These are phyloP conservation scores for Theileria parva DNA, from an alignment of 169 alveolate genomes.

Conservation along the genomic window DNA sequence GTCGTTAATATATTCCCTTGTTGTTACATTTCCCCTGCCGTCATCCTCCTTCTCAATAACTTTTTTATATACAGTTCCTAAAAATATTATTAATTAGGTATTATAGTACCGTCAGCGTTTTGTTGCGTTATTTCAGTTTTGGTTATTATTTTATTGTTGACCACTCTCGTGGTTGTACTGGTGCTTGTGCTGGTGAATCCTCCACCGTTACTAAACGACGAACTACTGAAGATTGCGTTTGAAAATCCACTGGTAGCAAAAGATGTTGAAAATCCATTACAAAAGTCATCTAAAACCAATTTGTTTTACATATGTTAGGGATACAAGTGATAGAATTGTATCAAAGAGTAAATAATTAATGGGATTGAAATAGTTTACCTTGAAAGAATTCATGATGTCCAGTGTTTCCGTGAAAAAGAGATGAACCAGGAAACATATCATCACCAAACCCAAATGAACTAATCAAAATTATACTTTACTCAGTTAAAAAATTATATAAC, in stretches of 20 bases:
- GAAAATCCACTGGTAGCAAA: constrained; percentile 4
- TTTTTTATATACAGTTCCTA: constrained; percentile 51
- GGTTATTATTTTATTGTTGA: constrained; percentile 53
- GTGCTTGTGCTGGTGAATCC: constrained; percentile 61
- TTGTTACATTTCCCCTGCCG: constrained; percentile 59
- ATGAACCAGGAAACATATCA: neutral
- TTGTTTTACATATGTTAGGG: too few species aligned
- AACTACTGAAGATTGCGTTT: constrained; percentile 15
- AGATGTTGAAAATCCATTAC: constrained; percentile 28
- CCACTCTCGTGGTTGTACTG: constrained; percentile 62
- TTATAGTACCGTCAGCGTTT: constrained; percentile 49
- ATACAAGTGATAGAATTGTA: too few species aligned
- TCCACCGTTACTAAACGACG: constrained; percentile 40
- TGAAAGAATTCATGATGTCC: neutral
- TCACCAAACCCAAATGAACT: neutral
- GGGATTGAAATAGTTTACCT: neutral
- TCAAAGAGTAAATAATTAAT: neutral
- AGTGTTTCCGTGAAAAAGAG: neutral
- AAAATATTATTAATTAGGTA: neutral
- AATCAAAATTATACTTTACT: neutral
- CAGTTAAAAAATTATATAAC: too few species aligned
- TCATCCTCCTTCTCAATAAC: constrained; percentile 66
- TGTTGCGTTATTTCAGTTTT: constrained; percentile 63
- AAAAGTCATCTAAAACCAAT: neutral
- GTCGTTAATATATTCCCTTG: constrained; percentile 50